Percentiles rank a stretch among this genome's conserved stretches.
Evolutionary conservation across 805 yeast species (phyloP).

Genomic region (Dipodascopsis uninucleata): DNA sequence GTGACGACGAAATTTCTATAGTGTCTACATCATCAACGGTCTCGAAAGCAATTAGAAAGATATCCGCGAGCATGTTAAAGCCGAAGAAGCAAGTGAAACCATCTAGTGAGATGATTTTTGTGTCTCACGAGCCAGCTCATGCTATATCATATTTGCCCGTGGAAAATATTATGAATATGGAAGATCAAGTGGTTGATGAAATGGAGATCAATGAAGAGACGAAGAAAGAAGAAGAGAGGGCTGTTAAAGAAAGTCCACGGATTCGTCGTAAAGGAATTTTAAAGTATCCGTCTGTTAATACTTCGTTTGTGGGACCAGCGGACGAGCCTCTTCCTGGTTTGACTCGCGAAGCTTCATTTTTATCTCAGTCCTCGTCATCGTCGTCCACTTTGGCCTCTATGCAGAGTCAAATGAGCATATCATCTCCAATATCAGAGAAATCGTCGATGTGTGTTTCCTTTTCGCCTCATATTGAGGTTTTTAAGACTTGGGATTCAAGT

Average conservation of each 20-base stretch:
- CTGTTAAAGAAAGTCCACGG: background rate
- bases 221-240: background rate
- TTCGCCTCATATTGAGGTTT: constrained; percentile 76
- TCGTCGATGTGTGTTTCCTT: constrained; percentile 48
- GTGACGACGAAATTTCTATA: constrained; percentile 17
- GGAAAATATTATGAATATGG: background rate
- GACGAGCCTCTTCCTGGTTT: constrained; percentile 8
- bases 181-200: too few species aligned
- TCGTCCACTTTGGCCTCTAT: constrained; percentile 7
- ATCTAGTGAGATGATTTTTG: constrained; percentile 16
- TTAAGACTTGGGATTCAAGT: constrained; percentile 74
- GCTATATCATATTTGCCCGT: background rate
- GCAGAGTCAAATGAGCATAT: background rate
- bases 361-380: constrained; percentile 13
- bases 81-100: constrained; percentile 5
- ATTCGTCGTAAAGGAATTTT: background rate
- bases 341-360: constrained; percentile 12
- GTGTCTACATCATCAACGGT: constrained; percentile 19
- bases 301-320: too few species aligned
- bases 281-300: background rate
- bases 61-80: constrained; percentile 4
- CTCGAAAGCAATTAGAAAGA: constrained; percentile 14
- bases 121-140: constrained; percentile 15
- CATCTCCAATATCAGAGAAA: constrained; percentile 3
- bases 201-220: too few species aligned